Percentiles rank a stretch among this genome's conserved stretches.
These are phyloP conservation scores for Penicillium canescens DNA, from an alignment of 495 filamentous ascomycete species.

Conservation along the genomic window DNA sequence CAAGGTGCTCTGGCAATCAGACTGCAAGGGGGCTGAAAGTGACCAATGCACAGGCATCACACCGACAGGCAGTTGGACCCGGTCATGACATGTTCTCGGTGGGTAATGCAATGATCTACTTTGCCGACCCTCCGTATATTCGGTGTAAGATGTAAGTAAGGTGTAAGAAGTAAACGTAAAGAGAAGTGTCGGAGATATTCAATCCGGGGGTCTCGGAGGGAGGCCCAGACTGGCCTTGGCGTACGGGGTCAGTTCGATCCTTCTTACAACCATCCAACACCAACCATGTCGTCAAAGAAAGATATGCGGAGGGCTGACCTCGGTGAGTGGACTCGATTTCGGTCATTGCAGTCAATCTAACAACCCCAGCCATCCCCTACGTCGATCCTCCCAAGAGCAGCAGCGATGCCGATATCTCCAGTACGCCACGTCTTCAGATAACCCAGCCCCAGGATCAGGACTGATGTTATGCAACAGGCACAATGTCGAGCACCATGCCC, in stretches of 20 bases:
- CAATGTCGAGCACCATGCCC: slow-evolving; percentile 79
- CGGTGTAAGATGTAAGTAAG: background rate
- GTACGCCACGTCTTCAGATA: slow-evolving; percentile 30
- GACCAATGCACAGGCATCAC: slow-evolving; percentile 4
- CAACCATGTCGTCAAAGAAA: slow-evolving; percentile 70
- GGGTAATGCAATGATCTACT: background rate
- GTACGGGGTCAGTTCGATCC: slow-evolving; percentile 12
- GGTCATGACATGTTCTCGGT: background rate
- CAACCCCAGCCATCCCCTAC: slow-evolving; percentile 59
- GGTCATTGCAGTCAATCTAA: slow-evolving; percentile 7
- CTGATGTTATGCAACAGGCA: slow-evolving; percentile 45
- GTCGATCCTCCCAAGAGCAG: slow-evolving; percentile 57
- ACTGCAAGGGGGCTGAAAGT: slow-evolving; percentile 2
- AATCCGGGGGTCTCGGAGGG: slow-evolving; percentile 9
- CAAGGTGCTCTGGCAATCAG: background rate
- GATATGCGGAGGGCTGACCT: slow-evolving; percentile 86
- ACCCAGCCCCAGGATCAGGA: background rate
- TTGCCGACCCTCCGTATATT: background rate
- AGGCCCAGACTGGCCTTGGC: slow-evolving; percentile 16
- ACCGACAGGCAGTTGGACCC: background rate
- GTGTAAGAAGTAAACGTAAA: background rate
- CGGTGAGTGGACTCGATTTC: slow-evolving; percentile 51
- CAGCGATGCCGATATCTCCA: slow-evolving; percentile 54
- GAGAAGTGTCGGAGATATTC: slow-evolving; percentile 3
- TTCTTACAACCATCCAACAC: slow-evolving; percentile 6